A percentile compares a stretch with the other conserved stretches of the same genome.
phyloP scores from a whole-genome alignment of 2,329 filamentous ascomycete genomes.

The Epichloe gansuensis region DNA sequence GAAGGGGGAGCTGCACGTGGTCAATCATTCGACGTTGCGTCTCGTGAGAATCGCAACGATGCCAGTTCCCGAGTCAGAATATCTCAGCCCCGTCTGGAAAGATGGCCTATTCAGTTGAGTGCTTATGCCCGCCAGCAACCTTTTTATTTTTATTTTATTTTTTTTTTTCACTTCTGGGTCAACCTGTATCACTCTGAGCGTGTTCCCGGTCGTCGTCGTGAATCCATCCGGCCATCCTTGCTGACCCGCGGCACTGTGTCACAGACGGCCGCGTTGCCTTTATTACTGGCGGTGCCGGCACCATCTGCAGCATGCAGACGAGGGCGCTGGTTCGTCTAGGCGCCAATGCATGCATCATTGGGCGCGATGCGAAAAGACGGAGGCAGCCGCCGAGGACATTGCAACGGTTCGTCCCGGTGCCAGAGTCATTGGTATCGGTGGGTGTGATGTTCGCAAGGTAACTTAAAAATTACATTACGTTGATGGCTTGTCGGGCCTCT shows the following conservation, averaged over 20 bases:
- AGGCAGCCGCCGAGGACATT: constrained; percentile 68
- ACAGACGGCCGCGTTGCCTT: constrained; percentile 80
- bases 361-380: constrained; percentile 82
- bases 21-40: too few relatives aligned
- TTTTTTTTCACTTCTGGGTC: neutral
- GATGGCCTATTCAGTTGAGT: constrained; percentile 69
- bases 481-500: too few relatives aligned
- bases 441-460: constrained; percentile 64
- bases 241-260: neutral
- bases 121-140: neutral
- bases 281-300: constrained; percentile 86
- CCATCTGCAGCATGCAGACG: constrained; percentile 90
- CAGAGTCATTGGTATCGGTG: constrained; percentile 77
- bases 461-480: too few relatives aligned
- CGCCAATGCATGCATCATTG: constrained; percentile 87
- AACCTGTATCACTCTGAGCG: too few relatives aligned
- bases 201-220: too few relatives aligned
- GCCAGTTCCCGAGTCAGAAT: constrained; percentile 59
- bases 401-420: constrained; percentile 65
- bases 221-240: neutral
- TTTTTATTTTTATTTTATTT: neutral
- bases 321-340: constrained; percentile 83
- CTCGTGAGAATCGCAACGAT: constrained; percentile 27
- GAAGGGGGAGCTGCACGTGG: too few relatives aligned
- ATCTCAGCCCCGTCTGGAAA: constrained; percentile 73